Evolutionary conservation across 106 monocot genomes (phyloP).

Genomic region (Agapanthus africanus): DNA sequence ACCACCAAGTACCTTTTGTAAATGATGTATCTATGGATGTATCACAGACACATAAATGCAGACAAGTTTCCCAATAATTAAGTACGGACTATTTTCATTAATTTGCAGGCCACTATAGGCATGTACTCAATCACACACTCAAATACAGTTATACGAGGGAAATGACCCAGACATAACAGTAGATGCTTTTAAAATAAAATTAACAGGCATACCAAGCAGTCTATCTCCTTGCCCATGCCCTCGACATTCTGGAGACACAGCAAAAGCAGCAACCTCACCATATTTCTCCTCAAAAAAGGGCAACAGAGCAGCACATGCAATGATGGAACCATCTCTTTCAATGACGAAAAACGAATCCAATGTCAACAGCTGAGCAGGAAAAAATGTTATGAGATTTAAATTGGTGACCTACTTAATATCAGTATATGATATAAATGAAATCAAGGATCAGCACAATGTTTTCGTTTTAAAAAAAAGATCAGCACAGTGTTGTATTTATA

Average conservation of each 20-base stretch:
- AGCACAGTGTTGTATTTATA: too few relatives aligned
- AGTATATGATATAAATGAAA: neutral
- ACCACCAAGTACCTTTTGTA: too few relatives aligned
- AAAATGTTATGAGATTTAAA: neutral
- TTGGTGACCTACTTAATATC: neutral
- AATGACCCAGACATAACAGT: neutral
- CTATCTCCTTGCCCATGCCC: slow-evolving; percentile 89
- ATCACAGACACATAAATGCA: neutral
- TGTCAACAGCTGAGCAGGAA: slow-evolving; percentile 41
- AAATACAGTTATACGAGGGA: neutral
- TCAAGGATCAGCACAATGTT: slow-evolving; percentile 1
- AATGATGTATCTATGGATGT: too few relatives aligned
- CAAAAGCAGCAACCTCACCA: slow-evolving; percentile 86
- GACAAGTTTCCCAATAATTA: neutral
- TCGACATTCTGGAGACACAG: slow-evolving; percentile 84
- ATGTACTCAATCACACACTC: neutral
- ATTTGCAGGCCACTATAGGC: neutral
- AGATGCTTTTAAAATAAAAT: neutral
- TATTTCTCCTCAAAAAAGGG: slow-evolving; percentile 73
- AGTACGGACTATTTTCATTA: neutral
- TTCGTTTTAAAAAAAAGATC: too few relatives aligned
- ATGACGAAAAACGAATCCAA: slow-evolving; percentile 66
- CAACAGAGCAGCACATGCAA: slow-evolving; percentile 83
- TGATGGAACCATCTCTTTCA: slow-evolving; percentile 88
- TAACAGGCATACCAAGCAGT: slow-evolving; percentile 55